Evolutionary conservation across 352 stramenopile genomes (phyloP), one percentile per base, ranked within the genome.

Genomic region (Halophytophthora batemanensis): DNA sequence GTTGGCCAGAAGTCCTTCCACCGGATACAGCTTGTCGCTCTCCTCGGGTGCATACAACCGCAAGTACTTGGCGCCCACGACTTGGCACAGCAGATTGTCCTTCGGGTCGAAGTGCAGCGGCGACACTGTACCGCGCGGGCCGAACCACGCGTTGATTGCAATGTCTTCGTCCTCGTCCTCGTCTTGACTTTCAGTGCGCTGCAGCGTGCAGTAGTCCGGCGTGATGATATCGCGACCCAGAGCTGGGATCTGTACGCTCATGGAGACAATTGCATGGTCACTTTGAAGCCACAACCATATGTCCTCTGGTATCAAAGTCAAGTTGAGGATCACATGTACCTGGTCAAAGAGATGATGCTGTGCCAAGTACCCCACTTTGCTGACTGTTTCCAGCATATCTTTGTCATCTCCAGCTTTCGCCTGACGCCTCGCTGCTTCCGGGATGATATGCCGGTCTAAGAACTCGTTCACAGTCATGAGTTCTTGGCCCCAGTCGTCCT

Each of bases 291-390:
- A n/a, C n/a, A 38, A 53, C 56, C 44, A 15, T 34, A 15, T 17
- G 45, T 25, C 43, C 7, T 23, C 25, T 43, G 4, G 22, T 35
- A 18, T 21, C 14, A 22, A 56, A 39, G 18, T 35, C 29, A 17
- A 49, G 35, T 39, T 11, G 17, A 21, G 13, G 14, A n/a, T 15
- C 25, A 40, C 22, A 49, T 45, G n/a, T 45, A 90, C 82, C 76
- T 96, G 86, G 12, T 96, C 88, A 59, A 97, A 96, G 25, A 97
- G 77, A 47, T 87, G 71, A 36, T 97, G 86, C 59, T 97, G 88
- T 0, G 88, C 88, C 33, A 97, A 57, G 49, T 97, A 97, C 3
- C 79, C 87, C 4, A 79, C 18, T 34, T 58, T 61, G 2, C 28
- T 38, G 13, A 10, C 21, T 17, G 23, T 18, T 37, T 59, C 36